phyloP scores from a whole-genome alignment of 805 yeast genomes.

The Candida krabiensis region DNA sequence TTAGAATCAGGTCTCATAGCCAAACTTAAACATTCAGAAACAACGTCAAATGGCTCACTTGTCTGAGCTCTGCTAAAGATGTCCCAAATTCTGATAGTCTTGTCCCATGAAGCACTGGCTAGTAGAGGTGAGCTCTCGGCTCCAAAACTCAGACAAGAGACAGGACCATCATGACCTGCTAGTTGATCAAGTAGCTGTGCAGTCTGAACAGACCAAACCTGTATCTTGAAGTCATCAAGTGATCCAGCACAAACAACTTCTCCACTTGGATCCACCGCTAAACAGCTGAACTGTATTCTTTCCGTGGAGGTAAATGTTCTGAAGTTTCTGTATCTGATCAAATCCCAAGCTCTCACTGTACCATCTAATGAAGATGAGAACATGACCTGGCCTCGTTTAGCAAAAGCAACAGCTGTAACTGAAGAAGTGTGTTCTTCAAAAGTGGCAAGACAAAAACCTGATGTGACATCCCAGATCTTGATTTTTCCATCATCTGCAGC shows the following conservation, averaged over 20 bases:
- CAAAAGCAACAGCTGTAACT: constrained; percentile 84
- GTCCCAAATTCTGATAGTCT: constrained; percentile 90
- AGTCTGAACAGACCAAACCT: constrained; percentile 97
- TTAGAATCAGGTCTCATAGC: constrained; percentile 93
- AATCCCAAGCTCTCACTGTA: constrained; percentile 96
- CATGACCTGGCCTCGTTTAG: constrained; percentile 85
- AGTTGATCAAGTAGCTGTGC: constrained; percentile 85
- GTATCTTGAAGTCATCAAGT: constrained; percentile 82
- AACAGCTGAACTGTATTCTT: constrained; percentile 78
- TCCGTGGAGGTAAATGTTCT: constrained; percentile 91
- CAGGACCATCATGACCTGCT: constrained; percentile 95
- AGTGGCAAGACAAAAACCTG: constrained; percentile 92
- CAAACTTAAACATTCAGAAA: constrained; percentile 78
- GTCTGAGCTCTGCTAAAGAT: constrained; percentile 83
- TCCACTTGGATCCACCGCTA: constrained; percentile 97
- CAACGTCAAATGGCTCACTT: constrained; percentile 87
- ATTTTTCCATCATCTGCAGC: constrained; percentile 97
- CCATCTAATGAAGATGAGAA: constrained; percentile 94
- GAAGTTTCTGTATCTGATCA: constrained; percentile 88
- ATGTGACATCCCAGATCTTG: constrained; percentile 90
- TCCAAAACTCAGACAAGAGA: constrained; percentile 85
- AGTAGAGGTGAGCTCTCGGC: constrained; percentile 63
- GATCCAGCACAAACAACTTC: constrained; percentile 97
- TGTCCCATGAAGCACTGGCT: constrained; percentile 96
- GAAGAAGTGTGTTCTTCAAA: constrained; percentile 89